Percentiles rank a stretch among this genome's conserved stretches.
These are phyloP conservation scores for Geotrichum fermentans DNA, from an alignment of 1,139 yeast genomes.

Conservation along the genomic window DNA sequence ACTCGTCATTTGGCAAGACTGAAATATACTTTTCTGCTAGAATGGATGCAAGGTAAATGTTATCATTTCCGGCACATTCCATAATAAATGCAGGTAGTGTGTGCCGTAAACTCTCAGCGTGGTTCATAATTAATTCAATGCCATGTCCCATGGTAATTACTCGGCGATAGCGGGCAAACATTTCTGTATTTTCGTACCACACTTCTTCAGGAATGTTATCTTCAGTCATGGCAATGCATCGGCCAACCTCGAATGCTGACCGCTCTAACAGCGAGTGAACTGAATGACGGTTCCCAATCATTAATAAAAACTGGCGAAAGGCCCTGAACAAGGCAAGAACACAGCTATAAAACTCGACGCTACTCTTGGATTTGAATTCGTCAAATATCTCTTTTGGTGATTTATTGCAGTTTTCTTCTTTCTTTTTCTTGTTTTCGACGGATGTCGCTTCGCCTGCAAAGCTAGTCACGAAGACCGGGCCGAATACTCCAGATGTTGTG, in stretches of 20 bases:
- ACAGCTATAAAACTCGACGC: slow-evolving; percentile 11
- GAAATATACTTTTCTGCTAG: slow-evolving; percentile 1
- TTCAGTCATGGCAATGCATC: slow-evolving; percentile 7
- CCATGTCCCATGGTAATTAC: slow-evolving; percentile 11
- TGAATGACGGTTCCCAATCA: not conserved
- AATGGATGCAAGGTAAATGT: not conserved
- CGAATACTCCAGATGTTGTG: not conserved
- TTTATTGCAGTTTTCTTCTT: not conserved
- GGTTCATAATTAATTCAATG: not conserved
- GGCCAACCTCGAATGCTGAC: slow-evolving; percentile 13
- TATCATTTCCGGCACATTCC: slow-evolving; percentile 4
- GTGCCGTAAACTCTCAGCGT: not conserved
- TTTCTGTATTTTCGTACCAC: slow-evolving; percentile 15
- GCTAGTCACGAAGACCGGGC: slow-evolving; percentile 1
- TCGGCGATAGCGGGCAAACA: not conserved
- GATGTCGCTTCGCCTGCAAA: not conserved
- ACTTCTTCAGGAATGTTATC: slow-evolving; percentile 5
- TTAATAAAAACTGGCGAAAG: slow-evolving; percentile 11
- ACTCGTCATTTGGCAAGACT: not conserved
- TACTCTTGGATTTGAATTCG: slow-evolving; percentile 3
- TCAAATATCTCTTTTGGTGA: slow-evolving; percentile 5
- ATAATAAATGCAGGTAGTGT: slow-evolving; percentile 4
- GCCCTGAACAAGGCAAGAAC: slow-evolving; percentile 5
- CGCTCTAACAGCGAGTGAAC: slow-evolving; percentile 3
- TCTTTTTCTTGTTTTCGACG: not conserved